Conservation (phyloP, 2,329 filamentous ascomycete genomes). For the Trichoderma simmonsii region DNA sequence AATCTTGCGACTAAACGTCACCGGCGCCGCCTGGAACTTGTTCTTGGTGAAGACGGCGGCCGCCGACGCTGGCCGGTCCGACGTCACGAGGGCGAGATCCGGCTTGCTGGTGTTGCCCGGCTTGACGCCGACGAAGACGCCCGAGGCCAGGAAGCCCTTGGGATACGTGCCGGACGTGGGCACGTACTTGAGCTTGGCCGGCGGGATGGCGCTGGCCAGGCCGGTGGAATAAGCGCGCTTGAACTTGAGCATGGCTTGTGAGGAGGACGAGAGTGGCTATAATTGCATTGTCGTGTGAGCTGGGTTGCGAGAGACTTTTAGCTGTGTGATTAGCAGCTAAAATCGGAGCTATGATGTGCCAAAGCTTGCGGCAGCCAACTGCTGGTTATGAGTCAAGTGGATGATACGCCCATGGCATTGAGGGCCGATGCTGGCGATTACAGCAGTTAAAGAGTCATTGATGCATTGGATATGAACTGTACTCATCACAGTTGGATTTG, state of each 20-base stretch:
- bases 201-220: slow-evolving; percentile 53
- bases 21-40: slow-evolving; percentile 94
- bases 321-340: neutral
- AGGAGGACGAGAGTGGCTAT: neutral
- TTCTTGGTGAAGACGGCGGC: slow-evolving; percentile 97
- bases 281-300: slow-evolving; percentile 11
- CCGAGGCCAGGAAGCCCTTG: slow-evolving; percentile 81
- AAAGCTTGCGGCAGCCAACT: neutral
- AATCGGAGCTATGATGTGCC: neutral
- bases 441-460: neutral
- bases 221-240: slow-evolving; percentile 35
- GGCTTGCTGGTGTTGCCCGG: slow-evolving; percentile 86
- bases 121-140: slow-evolving; percentile 90
- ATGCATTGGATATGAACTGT: neutral
- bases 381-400: slow-evolving; percentile 4
- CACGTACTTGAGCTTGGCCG: slow-evolving; percentile 85
- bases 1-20: slow-evolving; percentile 76
- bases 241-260: slow-evolving; percentile 30
- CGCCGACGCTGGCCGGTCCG: slow-evolving; percentile 78
- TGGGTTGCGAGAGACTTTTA: neutral
- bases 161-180: slow-evolving; percentile 84
- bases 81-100: slow-evolving; percentile 84
- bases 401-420: neutral
- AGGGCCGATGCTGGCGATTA: neutral
- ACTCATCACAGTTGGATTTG: neutral